These are phyloP conservation scores for Solidago caesia DNA, from an alignment of 129 eudicot genomes.

Conservation along the genomic window DNA sequence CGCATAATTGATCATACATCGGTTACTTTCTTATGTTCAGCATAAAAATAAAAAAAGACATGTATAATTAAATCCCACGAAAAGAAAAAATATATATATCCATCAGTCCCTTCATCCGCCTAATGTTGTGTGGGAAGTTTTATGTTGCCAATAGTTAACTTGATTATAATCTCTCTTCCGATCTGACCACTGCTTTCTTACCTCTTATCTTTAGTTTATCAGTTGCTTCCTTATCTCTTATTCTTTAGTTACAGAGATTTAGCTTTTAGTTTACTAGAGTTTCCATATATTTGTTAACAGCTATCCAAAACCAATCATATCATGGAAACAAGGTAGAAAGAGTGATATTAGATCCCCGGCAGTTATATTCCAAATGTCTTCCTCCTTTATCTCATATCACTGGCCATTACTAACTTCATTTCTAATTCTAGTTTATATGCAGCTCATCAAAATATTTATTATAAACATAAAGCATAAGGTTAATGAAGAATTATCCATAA, in stretches of 20 bases:
- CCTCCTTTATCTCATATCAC: conserved; percentile 10
- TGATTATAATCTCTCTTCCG: background rate
- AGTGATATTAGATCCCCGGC: conserved; percentile 8
- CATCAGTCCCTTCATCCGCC: background rate
- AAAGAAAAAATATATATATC: background rate
- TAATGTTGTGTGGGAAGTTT: background rate
- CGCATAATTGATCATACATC: conserved; percentile 2
- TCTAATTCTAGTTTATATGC: background rate
- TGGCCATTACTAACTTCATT: background rate
- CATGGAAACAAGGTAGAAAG: conserved; percentile 4
- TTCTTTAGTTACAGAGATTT: background rate
- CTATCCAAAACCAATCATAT: conserved; percentile 3
- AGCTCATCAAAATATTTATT: conserved; percentile 5
- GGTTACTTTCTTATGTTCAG: background rate
- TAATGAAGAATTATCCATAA: background rate
- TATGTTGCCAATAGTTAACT: background rate
- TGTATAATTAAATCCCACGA: background rate
- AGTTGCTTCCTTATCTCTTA: background rate
- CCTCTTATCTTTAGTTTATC: background rate
- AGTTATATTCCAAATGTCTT: conserved; percentile 8
- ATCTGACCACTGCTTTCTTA: background rate
- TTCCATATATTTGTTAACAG: background rate
- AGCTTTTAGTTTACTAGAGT: conserved; percentile 13
- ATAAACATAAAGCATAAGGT: conserved; percentile 16
- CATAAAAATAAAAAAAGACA: background rate